Conservation (phyloP, 2,329 filamentous ascomycete genomes). For the Fusarium avenaceum region DNA sequence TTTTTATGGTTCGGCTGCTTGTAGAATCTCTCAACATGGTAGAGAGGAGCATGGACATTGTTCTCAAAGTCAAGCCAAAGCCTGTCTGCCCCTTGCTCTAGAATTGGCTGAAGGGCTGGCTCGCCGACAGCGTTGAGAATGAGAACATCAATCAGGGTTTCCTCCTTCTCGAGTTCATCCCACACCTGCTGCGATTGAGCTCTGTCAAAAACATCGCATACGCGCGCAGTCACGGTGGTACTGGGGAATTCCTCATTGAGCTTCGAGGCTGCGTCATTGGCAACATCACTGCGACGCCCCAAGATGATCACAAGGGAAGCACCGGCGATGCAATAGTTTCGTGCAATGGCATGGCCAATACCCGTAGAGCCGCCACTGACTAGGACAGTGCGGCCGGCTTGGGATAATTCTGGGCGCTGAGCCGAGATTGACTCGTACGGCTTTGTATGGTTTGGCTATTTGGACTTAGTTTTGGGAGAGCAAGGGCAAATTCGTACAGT, state of each 20-base stretch:
- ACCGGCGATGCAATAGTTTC: constrained; percentile 63
- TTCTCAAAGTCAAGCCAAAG: constrained; percentile 45
- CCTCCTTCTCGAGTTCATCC: constrained; percentile 20
- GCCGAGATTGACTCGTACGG: constrained; percentile 57
- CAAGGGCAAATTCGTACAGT: too few relatives aligned
- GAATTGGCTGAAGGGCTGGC: constrained; percentile 24
- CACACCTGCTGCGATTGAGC: constrained; percentile 16
- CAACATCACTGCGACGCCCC: constrained; percentile 43
- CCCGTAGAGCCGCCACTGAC: constrained; percentile 77
- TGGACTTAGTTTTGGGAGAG: not conserved
- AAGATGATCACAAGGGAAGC: constrained; percentile 57
- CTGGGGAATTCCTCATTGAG: constrained; percentile 19
- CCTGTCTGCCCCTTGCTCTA: constrained; percentile 41
- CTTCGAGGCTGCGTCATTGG: constrained; percentile 11
- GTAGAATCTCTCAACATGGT: constrained; percentile 36
- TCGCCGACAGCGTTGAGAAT: constrained; percentile 29
- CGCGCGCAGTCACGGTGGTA: constrained; percentile 9
- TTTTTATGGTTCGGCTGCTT: constrained; percentile 30
- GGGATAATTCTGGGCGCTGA: constrained; percentile 54
- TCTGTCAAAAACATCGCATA: constrained; percentile 19
- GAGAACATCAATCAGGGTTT: constrained; percentile 21
- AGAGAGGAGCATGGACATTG: constrained; percentile 36
- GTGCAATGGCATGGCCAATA: constrained; percentile 74
- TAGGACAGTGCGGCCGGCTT: constrained; percentile 66
- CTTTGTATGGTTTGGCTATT: constrained; percentile 47